Evolutionary conservation across 768 basidiomycete species (phyloP), one percentile per base, ranked within the genome.

Genomic region (Chiua virens): DNA sequence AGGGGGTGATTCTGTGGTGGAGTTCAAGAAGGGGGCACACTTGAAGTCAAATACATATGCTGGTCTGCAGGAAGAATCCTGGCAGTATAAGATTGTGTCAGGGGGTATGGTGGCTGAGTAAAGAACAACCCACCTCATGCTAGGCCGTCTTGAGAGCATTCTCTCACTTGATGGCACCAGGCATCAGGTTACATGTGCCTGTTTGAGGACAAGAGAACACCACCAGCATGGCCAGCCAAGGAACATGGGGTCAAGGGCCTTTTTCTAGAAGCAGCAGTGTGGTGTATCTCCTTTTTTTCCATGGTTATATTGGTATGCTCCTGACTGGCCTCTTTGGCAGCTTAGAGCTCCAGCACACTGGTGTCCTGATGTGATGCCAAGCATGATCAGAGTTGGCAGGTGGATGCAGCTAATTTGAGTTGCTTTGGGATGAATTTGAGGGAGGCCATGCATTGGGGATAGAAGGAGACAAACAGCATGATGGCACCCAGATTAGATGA

Each of bases 371-470:
- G 87, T 90, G 87, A 62, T 81, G 80, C 67, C 91, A 88, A 56
- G 96, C 92, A 84, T 90, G 93, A 66, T 96, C 91, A 97, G 39
- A 97, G 79, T 70, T 97, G 94, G 94, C 94, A 97, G 47, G 92
- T 90, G 4, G 92, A 93, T 4, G 89, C 92, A 8, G 94, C 91
- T 60, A 93, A 79, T 74, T 93, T 92, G 42, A 93, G 93, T n/a
- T 90, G 92, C 40, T 86, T 85, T 50, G 96, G 75, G 11, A 83
- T 71, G 34, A 92, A 92, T 71, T 88, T 93, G 48, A 81, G 73
- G 41, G 81, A 81, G 34, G 77, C 86, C 86, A 69, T 50, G 66
- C 59, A 62, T 65, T 50, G 53, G 61, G 65, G 62, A 63, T 4
- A 47, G 49, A 53, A 58, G 38, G 8, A 18, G 11, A 49, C 28